Evolutionary conservation across 208 protist species (phyloP), one percentile per base, ranked within the genome.

Genomic region (Crithidia acanthocephali): DNA sequence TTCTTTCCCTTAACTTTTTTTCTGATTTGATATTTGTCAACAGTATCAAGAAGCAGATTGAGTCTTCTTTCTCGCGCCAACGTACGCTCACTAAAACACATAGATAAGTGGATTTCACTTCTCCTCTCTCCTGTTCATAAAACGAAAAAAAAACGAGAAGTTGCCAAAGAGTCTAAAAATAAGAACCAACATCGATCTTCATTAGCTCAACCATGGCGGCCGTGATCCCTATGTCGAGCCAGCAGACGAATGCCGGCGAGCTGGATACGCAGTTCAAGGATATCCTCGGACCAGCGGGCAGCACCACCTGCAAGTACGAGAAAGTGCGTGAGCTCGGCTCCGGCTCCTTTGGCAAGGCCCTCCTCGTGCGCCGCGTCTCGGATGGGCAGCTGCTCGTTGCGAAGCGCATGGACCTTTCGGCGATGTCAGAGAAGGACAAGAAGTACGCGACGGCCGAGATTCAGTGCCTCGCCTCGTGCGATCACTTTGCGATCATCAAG

Each of bases 391-490:
- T 93, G 63, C 84, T 90, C 48, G 94, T 96, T 2, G 86, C 97
- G 1, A 98, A 98, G 84, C 83, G 95, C 53, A 97, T 97, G 72
- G 85, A 95, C 63, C 81, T 95, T 11, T 72, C 83, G 33, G 86
- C 81, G 56, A 96, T 97, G 93, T 81, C 78, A 5, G 73, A 79
- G 48, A 96, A 95, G 72, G 95, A 98, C 57, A 83, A 90, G 56
- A 86, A 83, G 27, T 96, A 96, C 75, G 94, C 89, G 3, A 93
- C 81, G 74, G 97, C 97, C 30, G 96, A 98, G 76, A 88, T 97
- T 20, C 83, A 94, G 66, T 88, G 97, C 60, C 86, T 98, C 33
- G 87, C 90, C 25, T 78, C 80, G 33, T 92, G 94, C 79, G 85
- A 92, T 47, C 94, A 98, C 85, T 90, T 84, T 25, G 79, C 93